Evolutionary conservation across 1,139 yeast species (phyloP).

Genomic region (Candida labiduridarum): DNA sequence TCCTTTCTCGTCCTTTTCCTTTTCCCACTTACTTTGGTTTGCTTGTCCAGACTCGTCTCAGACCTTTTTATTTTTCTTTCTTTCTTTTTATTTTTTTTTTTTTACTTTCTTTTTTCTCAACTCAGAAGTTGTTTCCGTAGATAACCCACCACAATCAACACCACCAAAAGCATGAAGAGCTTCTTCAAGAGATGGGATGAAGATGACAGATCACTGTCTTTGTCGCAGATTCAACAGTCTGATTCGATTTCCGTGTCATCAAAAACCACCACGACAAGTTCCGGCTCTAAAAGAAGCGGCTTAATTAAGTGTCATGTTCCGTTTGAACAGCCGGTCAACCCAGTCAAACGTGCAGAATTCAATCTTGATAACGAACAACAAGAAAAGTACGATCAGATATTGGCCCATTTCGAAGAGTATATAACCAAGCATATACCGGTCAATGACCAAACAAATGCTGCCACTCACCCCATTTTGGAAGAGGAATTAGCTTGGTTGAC

Average conservation of each 20-base stretch:
- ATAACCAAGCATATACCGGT: constrained; percentile 26
- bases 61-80: no score
- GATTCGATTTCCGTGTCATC: constrained; percentile 19
- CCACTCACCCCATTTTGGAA: constrained; percentile 30
- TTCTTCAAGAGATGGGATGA: constrained; percentile 21
- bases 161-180: constrained; percentile 17
- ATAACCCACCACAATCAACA: no score
- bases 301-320: constrained; percentile 41
- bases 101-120: constrained; percentile 1
- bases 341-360: constrained; percentile 32
- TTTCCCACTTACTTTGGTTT: no score
- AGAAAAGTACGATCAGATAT: constrained; percentile 29
- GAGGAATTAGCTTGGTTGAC: constrained; percentile 90
- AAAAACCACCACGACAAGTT: constrained; percentile 16
- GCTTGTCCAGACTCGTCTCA: no score
- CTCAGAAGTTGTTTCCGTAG: no score
- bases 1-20: no score
- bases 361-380: constrained; percentile 33
- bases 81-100: constrained; percentile 1
- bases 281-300: constrained; percentile 7
- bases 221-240: not conserved
- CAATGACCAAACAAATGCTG: constrained; percentile 23
- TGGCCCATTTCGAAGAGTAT: constrained; percentile 26
- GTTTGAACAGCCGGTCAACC: constrained; percentile 43
- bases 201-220: constrained; percentile 5